These are phyloP conservation scores for Aspergillus udagawae DNA, from an alignment of 2,329 filamentous ascomycete species.

Conservation along the genomic window DNA sequence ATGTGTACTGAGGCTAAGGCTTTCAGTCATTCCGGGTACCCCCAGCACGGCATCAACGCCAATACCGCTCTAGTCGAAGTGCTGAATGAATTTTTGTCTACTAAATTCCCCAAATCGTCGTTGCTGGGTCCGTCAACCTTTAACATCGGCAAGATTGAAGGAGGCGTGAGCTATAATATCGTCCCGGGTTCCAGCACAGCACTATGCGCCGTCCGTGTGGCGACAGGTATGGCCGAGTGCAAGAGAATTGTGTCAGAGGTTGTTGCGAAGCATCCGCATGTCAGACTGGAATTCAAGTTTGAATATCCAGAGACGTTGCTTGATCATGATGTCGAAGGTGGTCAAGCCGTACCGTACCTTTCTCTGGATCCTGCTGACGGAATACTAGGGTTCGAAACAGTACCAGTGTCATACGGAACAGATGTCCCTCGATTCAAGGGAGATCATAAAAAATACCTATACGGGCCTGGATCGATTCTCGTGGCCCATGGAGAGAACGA, in stretches of 20 bases:
- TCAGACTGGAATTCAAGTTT: conserved; percentile 34
- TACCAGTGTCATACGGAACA: conserved; percentile 39
- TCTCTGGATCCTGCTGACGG: neutral
- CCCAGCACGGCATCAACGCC: conserved; percentile 30
- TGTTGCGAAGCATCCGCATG: conserved; percentile 29
- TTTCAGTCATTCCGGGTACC: conserved; percentile 36
- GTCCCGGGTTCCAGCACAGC: conserved; percentile 37
- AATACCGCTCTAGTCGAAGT: conserved; percentile 32
- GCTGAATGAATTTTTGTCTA: conserved; percentile 20
- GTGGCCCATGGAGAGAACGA: conserved; percentile 39
- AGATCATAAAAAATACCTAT: conserved; percentile 34
- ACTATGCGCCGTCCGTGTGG: conserved; percentile 39
- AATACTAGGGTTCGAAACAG: conserved; percentile 29
- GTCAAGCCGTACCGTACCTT: neutral
- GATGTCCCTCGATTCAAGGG: conserved; percentile 36
- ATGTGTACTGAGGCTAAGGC: neutral
- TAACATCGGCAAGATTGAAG: conserved; percentile 38
- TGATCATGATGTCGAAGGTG: conserved; percentile 32
- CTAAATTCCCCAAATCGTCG: conserved; percentile 31
- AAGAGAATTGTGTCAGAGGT: conserved; percentile 30
- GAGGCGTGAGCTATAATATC: conserved; percentile 40
- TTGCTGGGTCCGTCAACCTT: conserved; percentile 40
- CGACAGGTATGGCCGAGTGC: conserved; percentile 32
- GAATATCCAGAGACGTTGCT: conserved; percentile 37
- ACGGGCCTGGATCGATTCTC: conserved; percentile 39